Evolutionary conservation across 2,329 filamentous ascomycete species (phyloP).

Genomic region (Colletotrichum cereale): DNA sequence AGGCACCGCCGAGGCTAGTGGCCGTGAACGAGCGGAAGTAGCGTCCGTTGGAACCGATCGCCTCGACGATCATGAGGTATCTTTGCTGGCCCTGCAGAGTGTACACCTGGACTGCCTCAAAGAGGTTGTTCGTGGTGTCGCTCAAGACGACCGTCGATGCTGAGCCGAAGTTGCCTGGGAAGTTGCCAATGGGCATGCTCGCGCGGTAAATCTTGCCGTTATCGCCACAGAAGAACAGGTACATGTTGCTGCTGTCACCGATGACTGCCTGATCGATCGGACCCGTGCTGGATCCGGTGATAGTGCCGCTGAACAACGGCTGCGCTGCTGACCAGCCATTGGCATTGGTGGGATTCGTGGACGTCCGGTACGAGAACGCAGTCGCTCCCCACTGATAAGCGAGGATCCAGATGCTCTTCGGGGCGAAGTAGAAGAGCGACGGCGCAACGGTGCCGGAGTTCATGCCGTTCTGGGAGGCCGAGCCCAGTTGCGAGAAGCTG

Average conservation of each 20-base stretch:
- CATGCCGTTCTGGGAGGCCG: constrained; percentile 56
- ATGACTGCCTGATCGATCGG: constrained; percentile 75
- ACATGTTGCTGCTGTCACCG: constrained; percentile 71
- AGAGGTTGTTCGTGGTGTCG: not conserved
- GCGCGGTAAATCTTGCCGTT: constrained; percentile 75
- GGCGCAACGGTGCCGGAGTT: constrained; percentile 64
- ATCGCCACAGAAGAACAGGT: constrained; percentile 76
- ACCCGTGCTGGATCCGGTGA: constrained; percentile 47
- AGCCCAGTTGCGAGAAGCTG: not conserved
- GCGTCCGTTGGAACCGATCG: not conserved
- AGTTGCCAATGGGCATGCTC: constrained; percentile 71
- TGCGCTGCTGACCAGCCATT: not conserved
- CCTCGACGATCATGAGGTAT: not conserved
- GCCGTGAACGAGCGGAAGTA: constrained; percentile 75
- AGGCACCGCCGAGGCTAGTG: constrained; percentile 65
- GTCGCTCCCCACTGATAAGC: constrained; percentile 73
- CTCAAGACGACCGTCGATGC: constrained; percentile 42
- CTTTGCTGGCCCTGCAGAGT: not conserved
- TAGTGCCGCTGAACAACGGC: not conserved
- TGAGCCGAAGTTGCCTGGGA: constrained; percentile 71
- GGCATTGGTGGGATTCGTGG: constrained; percentile 46
- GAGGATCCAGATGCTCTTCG: constrained; percentile 72
- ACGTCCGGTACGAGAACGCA: constrained; percentile 71
- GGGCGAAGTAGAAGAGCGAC: constrained; percentile 72
- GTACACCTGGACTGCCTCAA: not conserved